Evolutionary conservation across 257 asterid species (phyloP).

Genomic region (Solanum corneliomulleri): DNA sequence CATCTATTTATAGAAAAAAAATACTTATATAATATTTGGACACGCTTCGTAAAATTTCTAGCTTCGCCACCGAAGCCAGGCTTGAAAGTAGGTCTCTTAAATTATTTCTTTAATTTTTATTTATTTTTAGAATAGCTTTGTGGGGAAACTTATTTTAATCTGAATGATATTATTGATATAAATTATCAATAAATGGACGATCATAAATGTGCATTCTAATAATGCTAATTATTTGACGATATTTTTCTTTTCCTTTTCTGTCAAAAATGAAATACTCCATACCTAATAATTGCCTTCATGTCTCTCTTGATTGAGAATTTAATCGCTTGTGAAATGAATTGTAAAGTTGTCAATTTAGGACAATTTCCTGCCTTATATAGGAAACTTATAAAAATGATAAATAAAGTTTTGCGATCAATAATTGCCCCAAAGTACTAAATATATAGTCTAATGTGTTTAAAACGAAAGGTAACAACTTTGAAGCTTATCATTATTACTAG

Average conservation of each 20-base stretch:
- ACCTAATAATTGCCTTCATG: not conserved
- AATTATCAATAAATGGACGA: not conserved
- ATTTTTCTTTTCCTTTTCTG: not conserved
- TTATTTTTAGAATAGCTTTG: too few relatives aligned
- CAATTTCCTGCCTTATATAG: not conserved
- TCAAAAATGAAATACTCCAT: not conserved
- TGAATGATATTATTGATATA: not conserved
- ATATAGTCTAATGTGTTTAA: not conserved
- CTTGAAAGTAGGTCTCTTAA: not conserved
- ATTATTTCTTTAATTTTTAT: not conserved
- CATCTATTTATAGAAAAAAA: too few relatives aligned
- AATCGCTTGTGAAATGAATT: not conserved
- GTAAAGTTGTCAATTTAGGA: not conserved
- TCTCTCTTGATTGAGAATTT: not conserved
- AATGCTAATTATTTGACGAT: not conserved
- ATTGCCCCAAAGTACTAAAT: not conserved
- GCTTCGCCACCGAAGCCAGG: not conserved
- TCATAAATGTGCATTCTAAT: not conserved
- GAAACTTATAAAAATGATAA: not conserved
- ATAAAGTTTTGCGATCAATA: not conserved
- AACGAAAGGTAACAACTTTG: not conserved
- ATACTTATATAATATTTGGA: too few relatives aligned
- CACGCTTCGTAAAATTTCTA: too few relatives aligned
- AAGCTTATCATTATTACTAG: not conserved
- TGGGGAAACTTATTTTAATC: not conserved